Percentiles rank a stretch among this genome's conserved stretches.
phyloP scores from a whole-genome alignment of 192 early-diverging fungal species.

The Umbelopsis isabellina region DNA sequence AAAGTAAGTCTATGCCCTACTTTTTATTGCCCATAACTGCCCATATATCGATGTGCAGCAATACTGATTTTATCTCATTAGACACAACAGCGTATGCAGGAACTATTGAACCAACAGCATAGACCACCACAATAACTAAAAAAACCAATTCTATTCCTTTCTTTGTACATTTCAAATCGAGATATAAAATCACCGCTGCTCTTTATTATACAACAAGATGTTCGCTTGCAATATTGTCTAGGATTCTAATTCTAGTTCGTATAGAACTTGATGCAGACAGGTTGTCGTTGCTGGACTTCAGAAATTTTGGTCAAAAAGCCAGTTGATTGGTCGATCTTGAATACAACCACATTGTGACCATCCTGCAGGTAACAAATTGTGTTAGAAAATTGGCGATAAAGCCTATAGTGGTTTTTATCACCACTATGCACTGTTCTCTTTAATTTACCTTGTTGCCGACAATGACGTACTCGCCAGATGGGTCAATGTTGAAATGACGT shows the following conservation, averaged over 20 bases:
- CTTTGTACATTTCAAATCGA: slow-evolving; percentile 19
- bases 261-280: slow-evolving; percentile 41
- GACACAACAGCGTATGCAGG: slow-evolving; percentile 44
- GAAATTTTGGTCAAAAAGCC: slow-evolving; percentile 24
- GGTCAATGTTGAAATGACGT: slow-evolving; percentile 39
- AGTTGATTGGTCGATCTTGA: slow-evolving; percentile 30
- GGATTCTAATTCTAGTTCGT: neutral
- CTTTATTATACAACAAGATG: slow-evolving; percentile 20
- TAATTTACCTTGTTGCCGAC: slow-evolving; percentile 35
- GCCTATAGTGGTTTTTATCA: neutral
- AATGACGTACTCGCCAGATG: slow-evolving; percentile 34
- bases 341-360: slow-evolving; percentile 34
- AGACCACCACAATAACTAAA: slow-evolving; percentile 17
- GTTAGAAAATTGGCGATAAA: neutral
- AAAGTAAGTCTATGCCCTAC: slow-evolving; percentile 47
- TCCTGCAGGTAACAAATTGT: slow-evolving; percentile 13
- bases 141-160: neutral
- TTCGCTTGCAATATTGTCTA: neutral
- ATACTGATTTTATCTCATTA: neutral
- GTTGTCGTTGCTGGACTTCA: slow-evolving; percentile 19
- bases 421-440: neutral
- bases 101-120: slow-evolving; percentile 32
- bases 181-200: slow-evolving; percentile 1
- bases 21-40: neutral
- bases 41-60: neutral